A percentile compares a stretch with the other conserved stretches of the same genome.
Evolutionary conservation across 176 grass and related monocot genomes (phyloP).

Genomic region (Chloris gayana): DNA sequence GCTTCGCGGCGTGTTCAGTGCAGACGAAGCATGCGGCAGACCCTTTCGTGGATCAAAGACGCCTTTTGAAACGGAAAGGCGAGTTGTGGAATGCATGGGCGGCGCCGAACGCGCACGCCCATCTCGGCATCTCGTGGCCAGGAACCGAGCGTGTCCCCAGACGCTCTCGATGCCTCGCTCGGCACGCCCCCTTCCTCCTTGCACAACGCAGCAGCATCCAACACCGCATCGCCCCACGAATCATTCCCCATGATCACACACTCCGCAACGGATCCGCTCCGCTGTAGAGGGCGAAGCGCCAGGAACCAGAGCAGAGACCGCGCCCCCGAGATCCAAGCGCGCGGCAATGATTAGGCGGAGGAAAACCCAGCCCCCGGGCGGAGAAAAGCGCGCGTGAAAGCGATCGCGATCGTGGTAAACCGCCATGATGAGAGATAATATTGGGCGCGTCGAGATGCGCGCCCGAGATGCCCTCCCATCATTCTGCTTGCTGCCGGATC

Average conservation of each 20-base stretch:
- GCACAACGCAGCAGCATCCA: not conserved
- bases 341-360: constrained; percentile 45
- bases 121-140: not conserved
- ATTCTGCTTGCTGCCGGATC: constrained; percentile 35
- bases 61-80: not conserved
- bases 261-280: not conserved
- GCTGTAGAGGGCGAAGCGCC: not conserved
- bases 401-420: constrained; percentile 43
- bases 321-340: constrained; percentile 45
- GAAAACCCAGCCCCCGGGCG: not conserved
- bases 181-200: not conserved
- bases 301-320: not conserved
- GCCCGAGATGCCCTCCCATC: constrained; percentile 50
- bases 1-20: not conserved
- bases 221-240: too few species aligned
- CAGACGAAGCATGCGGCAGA: not conserved
- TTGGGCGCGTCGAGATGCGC: constrained; percentile 48
- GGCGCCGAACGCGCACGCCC: not conserved
- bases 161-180: constrained; percentile 27
- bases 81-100: not conserved
- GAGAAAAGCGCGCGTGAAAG: constrained; percentile 25
- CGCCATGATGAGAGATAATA: constrained; percentile 38
- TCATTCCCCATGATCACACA: constrained; percentile 14
- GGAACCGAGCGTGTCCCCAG: not conserved
- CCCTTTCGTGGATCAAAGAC: not conserved